Evolutionary conservation across 805 yeast species (phyloP).

Genomic region (Saccharomycopsis fermentans): DNA sequence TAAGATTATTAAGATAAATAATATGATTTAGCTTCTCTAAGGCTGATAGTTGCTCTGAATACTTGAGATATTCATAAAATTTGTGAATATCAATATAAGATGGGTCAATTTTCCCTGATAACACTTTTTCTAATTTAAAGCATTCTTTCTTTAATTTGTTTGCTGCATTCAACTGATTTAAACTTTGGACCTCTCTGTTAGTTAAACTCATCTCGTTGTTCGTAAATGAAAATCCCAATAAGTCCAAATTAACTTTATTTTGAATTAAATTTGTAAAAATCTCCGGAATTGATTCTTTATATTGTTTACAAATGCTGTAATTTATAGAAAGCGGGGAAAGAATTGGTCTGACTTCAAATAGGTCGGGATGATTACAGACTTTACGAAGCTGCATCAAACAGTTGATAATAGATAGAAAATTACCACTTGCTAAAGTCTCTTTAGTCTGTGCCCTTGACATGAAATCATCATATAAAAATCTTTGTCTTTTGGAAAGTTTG

Average conservation of each 20-base stretch:
- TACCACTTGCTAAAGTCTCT: conserved; percentile 89
- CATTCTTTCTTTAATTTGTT: conserved; percentile 35
- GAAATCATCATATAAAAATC: conserved; percentile 89
- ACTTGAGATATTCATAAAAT: conserved; percentile 49
- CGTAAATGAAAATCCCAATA: conserved; percentile 52
- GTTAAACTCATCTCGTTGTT: conserved; percentile 33
- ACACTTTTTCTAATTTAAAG: conserved; percentile 29
- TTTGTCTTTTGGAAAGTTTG: conserved; percentile 82
- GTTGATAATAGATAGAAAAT: conserved; percentile 87
- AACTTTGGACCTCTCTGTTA: conserved; percentile 37
- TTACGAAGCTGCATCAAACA: conserved; percentile 96
- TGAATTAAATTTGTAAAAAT: conserved; percentile 32
- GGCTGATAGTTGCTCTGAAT: conserved; percentile 40
- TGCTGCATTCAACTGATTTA: conserved; percentile 38
- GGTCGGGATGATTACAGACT: conserved; percentile 82
- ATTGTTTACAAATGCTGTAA: conserved; percentile 41
- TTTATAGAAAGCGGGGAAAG: conserved; percentile 79
- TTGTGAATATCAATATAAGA: conserved; percentile 36
- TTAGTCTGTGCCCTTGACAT: conserved; percentile 94
- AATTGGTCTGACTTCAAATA: conserved; percentile 92
- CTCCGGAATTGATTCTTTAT: conserved; percentile 27
- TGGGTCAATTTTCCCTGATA: conserved; percentile 26
- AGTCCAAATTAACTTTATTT: conserved; percentile 37
- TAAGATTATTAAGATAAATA: conserved; percentile 51
- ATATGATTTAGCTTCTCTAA: conserved; percentile 46